Evolutionary conservation across 371 early-diverging fungal genomes (phyloP).

Genomic region (Mucor ambiguus): DNA sequence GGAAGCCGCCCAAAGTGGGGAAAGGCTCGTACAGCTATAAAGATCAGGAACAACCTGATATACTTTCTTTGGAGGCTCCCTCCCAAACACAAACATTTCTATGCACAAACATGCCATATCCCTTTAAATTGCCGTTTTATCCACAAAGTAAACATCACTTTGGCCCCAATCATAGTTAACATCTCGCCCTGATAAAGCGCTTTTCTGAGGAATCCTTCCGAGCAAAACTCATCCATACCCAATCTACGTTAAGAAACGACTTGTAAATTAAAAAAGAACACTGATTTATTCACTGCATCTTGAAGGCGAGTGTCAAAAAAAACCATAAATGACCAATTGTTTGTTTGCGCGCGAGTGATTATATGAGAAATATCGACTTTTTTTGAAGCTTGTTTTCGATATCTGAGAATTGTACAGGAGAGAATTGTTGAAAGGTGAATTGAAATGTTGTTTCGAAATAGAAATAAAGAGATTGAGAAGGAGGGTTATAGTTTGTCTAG

Average conservation of each 20-base stretch:
- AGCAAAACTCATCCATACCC: neutral
- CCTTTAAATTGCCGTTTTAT: too few species aligned
- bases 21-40: too few species aligned
- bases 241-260: neutral
- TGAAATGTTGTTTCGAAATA: neutral
- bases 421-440: neutral
- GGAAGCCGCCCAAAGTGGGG: too few species aligned
- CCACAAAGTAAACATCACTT: too few species aligned
- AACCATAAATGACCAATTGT: neutral
- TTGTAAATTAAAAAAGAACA: neutral
- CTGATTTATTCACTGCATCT: slow-evolving; percentile 9
- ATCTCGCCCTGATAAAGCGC: neutral
- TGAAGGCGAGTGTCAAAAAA: neutral
- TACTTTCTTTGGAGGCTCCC: neutral
- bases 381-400: neutral
- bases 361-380: neutral
- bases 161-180: neutral
- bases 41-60: neutral
- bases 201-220: neutral
- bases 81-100: neutral
- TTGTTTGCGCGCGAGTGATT: neutral
- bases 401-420: neutral
- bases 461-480: neutral
- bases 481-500: slow-evolving; percentile 5
- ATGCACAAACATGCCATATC: too few species aligned